phyloP scores from a whole-genome alignment of 495 filamentous ascomycete genomes.

The Penicillium bovifimosum region DNA sequence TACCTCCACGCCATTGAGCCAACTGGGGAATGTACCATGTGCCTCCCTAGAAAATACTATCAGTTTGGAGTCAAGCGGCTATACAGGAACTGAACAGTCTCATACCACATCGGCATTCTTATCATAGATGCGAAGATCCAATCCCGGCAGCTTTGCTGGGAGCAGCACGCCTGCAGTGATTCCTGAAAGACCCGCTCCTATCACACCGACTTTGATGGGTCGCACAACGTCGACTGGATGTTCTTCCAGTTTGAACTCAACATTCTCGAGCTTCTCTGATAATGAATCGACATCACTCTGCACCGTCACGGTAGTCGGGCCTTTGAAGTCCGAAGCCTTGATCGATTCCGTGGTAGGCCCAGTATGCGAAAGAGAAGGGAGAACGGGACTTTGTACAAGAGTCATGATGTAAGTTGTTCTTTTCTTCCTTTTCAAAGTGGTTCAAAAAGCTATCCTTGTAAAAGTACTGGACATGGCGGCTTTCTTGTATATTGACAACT shows the following conservation, averaged over 20 bases:
- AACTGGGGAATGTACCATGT: slow-evolving; percentile 34
- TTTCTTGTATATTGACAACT: not conserved
- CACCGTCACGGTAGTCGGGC: slow-evolving; percentile 12
- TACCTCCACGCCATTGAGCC: not conserved
- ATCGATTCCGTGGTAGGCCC: slow-evolving; percentile 5
- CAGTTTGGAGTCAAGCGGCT: not conserved
- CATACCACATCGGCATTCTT: slow-evolving; percentile 52
- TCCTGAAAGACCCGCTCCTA: slow-evolving; percentile 49
- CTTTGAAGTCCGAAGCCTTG: slow-evolving; percentile 6
- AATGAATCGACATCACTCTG: slow-evolving; percentile 4
- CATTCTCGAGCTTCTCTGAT: not conserved
- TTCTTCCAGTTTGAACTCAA: slow-evolving; percentile 32
- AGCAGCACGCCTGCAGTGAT: slow-evolving; percentile 46
- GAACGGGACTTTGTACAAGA: slow-evolving; percentile 10
- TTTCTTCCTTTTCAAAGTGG: not conserved
- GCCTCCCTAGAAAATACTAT: slow-evolving; percentile 33
- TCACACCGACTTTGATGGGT: slow-evolving; percentile 46
- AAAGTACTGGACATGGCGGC: not conserved
- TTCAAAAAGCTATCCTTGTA: not conserved
- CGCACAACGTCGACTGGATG: slow-evolving; percentile 37
- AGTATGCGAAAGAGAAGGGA: slow-evolving; percentile 5
- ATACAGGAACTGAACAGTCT: not conserved
- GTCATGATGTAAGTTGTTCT: slow-evolving; percentile 9
- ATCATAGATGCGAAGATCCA: slow-evolving; percentile 51
- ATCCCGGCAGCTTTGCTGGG: slow-evolving; percentile 44